Conservation (phyloP, 2,329 filamentous ascomycete genomes). For the Fusarium tjaetaba region DNA sequence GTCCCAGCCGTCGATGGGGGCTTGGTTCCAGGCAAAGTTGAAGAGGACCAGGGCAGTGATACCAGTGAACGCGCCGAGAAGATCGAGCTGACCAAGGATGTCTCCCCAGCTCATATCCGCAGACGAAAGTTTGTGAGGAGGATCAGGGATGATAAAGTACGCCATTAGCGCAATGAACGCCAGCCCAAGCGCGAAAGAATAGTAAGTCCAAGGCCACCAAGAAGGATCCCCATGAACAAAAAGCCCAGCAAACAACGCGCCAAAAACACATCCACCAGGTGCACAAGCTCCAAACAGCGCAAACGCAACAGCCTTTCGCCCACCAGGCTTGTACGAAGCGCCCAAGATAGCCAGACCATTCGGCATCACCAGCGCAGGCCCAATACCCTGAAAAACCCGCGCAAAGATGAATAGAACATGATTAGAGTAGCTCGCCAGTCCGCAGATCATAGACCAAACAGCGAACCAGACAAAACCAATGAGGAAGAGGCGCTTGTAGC, state of each 20-base stretch:
- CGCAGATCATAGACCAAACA: constrained; percentile 61
- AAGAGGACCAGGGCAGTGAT: constrained; percentile 67
- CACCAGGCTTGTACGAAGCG: constrained; percentile 64
- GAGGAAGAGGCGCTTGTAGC: constrained; percentile 65
- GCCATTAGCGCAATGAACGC: constrained; percentile 47
- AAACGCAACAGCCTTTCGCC: constrained; percentile 69
- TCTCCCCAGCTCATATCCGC: constrained; percentile 15
- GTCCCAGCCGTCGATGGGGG: constrained; percentile 67
- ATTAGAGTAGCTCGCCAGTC: constrained; percentile 52
- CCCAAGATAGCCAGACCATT: constrained; percentile 72
- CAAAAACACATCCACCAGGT: constrained; percentile 57
- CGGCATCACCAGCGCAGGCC: constrained; percentile 70
- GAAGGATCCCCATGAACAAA: constrained; percentile 48
- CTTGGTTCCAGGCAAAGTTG: constrained; percentile 76
- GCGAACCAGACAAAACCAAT: constrained; percentile 65
- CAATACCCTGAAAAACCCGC: constrained; percentile 68
- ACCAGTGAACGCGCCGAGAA: constrained; percentile 55
- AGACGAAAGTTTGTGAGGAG: constrained; percentile 30
- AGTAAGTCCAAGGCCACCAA: constrained; percentile 62
- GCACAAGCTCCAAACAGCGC: constrained; percentile 58
- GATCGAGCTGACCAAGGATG: constrained; percentile 50
- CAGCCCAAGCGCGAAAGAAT: constrained; percentile 52
- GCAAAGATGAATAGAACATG: constrained; percentile 59
- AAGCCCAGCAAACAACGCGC: constrained; percentile 53
- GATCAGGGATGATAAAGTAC: constrained; percentile 49